A percentile compares a stretch with the other conserved stretches of the same genome.
Evolutionary conservation across 2,329 filamentous ascomycete genomes (phyloP).

Genomic region (Tolypocladium sp.): DNA sequence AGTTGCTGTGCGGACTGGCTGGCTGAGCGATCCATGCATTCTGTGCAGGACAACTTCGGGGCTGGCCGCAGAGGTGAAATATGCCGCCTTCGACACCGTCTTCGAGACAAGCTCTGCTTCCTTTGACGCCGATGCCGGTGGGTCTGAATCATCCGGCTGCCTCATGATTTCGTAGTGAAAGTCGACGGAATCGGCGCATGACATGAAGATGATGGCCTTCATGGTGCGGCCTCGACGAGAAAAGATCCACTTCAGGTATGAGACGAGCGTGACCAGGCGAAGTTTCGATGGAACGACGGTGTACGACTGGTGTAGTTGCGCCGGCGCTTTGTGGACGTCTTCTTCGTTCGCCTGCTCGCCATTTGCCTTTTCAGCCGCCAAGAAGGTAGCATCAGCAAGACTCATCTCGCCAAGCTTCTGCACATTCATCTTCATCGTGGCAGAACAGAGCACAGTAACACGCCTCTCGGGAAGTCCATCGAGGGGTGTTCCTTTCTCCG

Average conservation of each 20-base stretch:
- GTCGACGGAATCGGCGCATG: conserved; percentile 92
- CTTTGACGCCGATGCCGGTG: conserved; percentile 17
- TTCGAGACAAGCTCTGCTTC: conserved; percentile 32
- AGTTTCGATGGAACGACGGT: conserved; percentile 82
- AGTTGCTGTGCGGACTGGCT: conserved; percentile 79
- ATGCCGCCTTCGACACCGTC: conserved; percentile 60
- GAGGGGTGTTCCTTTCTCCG: conserved; percentile 47
- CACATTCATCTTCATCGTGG: conserved; percentile 96
- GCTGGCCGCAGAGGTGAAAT: conserved; percentile 69
- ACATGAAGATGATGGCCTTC: conserved; percentile 96
- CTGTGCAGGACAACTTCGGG: conserved; percentile 66
- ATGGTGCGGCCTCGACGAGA: conserved; percentile 82
- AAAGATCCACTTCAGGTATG: conserved; percentile 79
- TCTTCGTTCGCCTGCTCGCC: conserved; percentile 35
- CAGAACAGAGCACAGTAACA: conserved; percentile 86
- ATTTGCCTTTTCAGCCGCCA: conserved; percentile 55
- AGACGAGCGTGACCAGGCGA: conserved; percentile 77
- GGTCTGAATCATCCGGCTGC: conserved; percentile 20
- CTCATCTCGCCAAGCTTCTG: conserved; percentile 91
- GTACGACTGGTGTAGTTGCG: conserved; percentile 90
- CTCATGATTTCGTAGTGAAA: conserved; percentile 86
- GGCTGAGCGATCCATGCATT: conserved; percentile 85
- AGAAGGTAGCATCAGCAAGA: conserved; percentile 82
- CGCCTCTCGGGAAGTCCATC: conserved; percentile 64
- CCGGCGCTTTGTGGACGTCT: conserved; percentile 67